phyloP scores from a whole-genome alignment of 805 yeast genomes.

The Starmerella stigmatis region DNA sequence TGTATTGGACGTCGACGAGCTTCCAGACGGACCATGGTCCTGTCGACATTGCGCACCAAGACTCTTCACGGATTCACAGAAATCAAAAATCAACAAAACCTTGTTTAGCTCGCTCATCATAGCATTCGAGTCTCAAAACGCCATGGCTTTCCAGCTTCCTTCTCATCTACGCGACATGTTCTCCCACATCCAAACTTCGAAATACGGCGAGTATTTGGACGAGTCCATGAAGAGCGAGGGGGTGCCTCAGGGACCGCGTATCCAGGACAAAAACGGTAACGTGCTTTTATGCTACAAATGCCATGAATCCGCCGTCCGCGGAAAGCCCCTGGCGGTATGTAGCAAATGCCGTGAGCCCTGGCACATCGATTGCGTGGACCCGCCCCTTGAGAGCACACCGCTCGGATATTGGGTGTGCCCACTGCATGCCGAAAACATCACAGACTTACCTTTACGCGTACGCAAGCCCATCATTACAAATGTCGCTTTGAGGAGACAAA shows the following conservation, averaged over 20 bases:
- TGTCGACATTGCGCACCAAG: conserved; percentile 57
- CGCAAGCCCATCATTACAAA: conserved; percentile 46
- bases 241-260: conserved; percentile 22
- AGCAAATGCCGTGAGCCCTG: conserved; percentile 49
- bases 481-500: conserved; percentile 45
- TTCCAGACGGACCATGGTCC: conserved; percentile 75
- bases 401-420: conserved; percentile 23
- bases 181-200: conserved; percentile 57
- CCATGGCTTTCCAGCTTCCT: conserved; percentile 62
- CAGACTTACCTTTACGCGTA: conserved; percentile 30
- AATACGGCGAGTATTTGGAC: conserved; percentile 61
- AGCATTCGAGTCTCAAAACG: conserved; percentile 48
- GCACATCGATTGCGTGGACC: conserved; percentile 23
- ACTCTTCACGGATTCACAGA: background rate
- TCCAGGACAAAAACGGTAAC: conserved; percentile 57
- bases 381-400: conserved; percentile 19
- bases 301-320: conserved; percentile 51
- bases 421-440: conserved; percentile 15
- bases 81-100: conserved; percentile 25
- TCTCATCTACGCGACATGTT: conserved; percentile 56
- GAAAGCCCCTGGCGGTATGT: conserved; percentile 89
- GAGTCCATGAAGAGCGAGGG: conserved; percentile 26
- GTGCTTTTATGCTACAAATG: conserved; percentile 69
- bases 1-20: conserved; percentile 41
- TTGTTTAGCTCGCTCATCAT: conserved; percentile 51